These are phyloP conservation scores for Mycena vitilis DNA, from an alignment of 768 basidiomycete genomes.

Conservation along the genomic window DNA sequence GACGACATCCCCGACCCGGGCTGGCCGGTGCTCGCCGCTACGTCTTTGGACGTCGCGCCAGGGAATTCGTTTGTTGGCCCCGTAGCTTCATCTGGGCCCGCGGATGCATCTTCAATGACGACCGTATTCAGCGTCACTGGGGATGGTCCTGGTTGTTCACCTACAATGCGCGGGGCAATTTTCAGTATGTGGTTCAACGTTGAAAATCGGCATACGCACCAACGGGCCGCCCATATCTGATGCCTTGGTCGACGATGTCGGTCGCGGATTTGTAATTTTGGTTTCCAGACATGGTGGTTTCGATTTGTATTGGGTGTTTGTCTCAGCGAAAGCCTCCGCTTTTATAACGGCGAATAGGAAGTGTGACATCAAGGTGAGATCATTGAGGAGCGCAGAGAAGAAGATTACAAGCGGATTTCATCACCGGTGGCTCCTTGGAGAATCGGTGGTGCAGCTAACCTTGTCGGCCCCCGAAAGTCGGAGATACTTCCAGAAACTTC, in stretches of 20 bases:
- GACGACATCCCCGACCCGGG: slow-evolving; percentile 32
- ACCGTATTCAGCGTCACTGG: background rate
- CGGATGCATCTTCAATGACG: slow-evolving; percentile 1
- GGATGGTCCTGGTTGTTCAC: background rate
- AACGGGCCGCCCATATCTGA: background rate
- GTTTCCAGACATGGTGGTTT: slow-evolving; percentile 8
- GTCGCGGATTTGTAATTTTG: slow-evolving; percentile 20
- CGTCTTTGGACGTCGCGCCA: slow-evolving; percentile 31
- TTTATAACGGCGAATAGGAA: background rate
- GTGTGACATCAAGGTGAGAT: background rate
- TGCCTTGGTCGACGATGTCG: slow-evolving; percentile 12
- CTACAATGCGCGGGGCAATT: background rate
- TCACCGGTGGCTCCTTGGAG: background rate
- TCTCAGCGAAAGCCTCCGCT: background rate
- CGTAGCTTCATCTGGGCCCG: background rate
- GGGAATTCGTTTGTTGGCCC: slow-evolving; percentile 5
- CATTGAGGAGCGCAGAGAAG: background rate
- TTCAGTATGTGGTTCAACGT: background rate
- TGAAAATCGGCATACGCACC: background rate
- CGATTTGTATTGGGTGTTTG: background rate
- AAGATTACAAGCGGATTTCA: background rate
- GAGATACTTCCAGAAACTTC: too few species aligned
- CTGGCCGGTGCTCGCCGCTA: slow-evolving; percentile 23
- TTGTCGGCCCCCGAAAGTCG: too few species aligned
- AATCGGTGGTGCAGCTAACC: too few species aligned